Evolutionary conservation across 805 yeast species (phyloP).

Genomic region (Zygoascus biomembranicola): DNA sequence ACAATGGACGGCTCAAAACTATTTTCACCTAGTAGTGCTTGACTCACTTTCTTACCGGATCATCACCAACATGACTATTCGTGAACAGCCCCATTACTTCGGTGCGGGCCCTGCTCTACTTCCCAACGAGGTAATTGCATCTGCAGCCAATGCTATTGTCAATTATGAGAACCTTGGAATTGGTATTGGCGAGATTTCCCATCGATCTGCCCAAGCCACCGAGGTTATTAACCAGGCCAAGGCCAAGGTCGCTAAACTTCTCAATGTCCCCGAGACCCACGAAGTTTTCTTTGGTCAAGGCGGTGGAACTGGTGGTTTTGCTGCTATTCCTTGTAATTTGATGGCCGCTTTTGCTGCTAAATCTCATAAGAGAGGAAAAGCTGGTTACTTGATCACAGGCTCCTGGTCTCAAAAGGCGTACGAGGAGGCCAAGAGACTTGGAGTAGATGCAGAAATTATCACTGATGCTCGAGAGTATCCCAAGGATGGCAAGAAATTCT

Average conservation of each 20-base stretch:
- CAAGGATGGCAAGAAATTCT: slow-evolving; percentile 46
- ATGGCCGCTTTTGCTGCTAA: slow-evolving; percentile 64
- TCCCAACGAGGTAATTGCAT: slow-evolving; percentile 75
- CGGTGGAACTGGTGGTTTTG: slow-evolving; percentile 95
- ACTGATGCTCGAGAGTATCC: slow-evolving; percentile 49
- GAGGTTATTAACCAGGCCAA: slow-evolving; percentile 72
- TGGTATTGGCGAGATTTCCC: slow-evolving; percentile 95
- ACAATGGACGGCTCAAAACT: no score
- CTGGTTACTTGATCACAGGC: slow-evolving; percentile 87
- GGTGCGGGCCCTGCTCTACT: slow-evolving; percentile 99
- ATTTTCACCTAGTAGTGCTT: no score
- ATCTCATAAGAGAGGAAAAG: slow-evolving; percentile 68
- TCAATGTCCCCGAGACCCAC: slow-evolving; percentile 81
- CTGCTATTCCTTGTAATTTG: slow-evolving; percentile 77
- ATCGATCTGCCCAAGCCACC: slow-evolving; percentile 79
- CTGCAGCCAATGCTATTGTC: slow-evolving; percentile 79
- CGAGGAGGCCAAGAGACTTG: slow-evolving; percentile 82
- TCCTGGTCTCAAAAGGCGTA: slow-evolving; percentile 85
- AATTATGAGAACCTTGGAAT: slow-evolving; percentile 62
- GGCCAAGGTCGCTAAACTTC: slow-evolving; percentile 50
- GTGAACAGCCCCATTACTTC: slow-evolving; percentile 42
- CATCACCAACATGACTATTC: background rate
- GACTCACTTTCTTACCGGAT: no score
- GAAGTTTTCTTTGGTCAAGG: slow-evolving; percentile 95
- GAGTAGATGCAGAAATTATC: slow-evolving; percentile 61